phyloP scores from a whole-genome alignment of 495 filamentous ascomycete genomes.

The Daldinia concentrica region DNA sequence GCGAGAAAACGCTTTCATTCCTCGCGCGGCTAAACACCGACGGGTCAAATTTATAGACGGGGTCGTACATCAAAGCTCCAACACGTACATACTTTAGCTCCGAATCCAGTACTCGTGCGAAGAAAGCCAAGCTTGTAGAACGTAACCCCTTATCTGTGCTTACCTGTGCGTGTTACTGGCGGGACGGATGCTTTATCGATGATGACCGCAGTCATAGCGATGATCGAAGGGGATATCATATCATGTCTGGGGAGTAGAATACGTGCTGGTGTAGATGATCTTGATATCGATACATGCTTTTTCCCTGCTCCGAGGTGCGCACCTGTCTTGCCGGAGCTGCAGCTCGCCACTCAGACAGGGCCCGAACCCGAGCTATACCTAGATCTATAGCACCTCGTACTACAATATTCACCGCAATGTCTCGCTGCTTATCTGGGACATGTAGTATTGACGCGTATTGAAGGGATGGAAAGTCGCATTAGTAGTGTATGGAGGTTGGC shows the following conservation, averaged over 20 bases:
- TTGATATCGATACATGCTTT: neutral
- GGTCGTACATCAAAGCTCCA: neutral
- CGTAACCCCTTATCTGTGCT: neutral
- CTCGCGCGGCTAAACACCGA: neutral
- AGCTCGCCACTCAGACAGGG: conserved; percentile 1
- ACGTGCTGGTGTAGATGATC: neutral
- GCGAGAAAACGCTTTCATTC: neutral
- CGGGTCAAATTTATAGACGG: neutral
- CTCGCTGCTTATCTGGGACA: conserved; percentile 22
- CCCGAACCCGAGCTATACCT: neutral
- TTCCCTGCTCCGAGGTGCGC: neutral
- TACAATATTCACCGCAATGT: conserved; percentile 2
- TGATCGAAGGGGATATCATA: conserved; percentile 1
- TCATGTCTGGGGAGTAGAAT: neutral
- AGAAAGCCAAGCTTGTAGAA: neutral
- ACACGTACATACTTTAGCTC: neutral
- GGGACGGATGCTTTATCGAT: neutral
- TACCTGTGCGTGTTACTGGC: neutral
- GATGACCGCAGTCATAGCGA: neutral
- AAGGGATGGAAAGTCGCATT: neutral
- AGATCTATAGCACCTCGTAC: conserved; percentile 1
- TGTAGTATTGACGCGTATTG: neutral
- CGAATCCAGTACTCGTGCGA: neutral
- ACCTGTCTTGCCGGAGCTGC: conserved; percentile 18
- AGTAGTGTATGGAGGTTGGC: neutral